A percentile compares a stretch with the other conserved stretches of the same genome.
These are phyloP conservation scores for Trichoderma harzianum DNA, from an alignment of 2,329 filamentous ascomycete species.

Conservation along the genomic window DNA sequence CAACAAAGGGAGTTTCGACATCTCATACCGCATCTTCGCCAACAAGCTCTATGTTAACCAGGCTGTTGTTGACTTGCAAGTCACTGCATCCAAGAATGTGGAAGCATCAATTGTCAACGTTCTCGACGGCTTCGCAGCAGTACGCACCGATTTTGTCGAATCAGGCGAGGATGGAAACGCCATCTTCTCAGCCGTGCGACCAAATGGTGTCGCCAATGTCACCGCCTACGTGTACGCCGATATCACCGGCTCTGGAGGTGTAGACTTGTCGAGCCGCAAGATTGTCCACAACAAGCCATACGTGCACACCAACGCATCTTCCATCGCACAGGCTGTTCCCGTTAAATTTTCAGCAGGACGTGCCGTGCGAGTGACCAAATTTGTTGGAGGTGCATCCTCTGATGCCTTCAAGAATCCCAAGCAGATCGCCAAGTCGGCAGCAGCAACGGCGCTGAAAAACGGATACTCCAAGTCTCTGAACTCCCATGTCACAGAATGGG, in stretches of 20 bases:
- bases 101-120: conserved; percentile 63
- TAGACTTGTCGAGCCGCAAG: conserved; percentile 35
- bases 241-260: conserved; percentile 37
- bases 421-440: conserved; percentile 52
- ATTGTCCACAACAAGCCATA: conserved; percentile 45
- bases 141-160: conserved; percentile 56
- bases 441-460: conserved; percentile 38
- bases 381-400: conserved; percentile 63
- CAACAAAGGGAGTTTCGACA: conserved; percentile 47
- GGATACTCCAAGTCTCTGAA: conserved; percentile 55
- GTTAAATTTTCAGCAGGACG: conserved; percentile 51
- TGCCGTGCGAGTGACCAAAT: conserved; percentile 60
- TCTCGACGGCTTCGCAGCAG: conserved; percentile 65
- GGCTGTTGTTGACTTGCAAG: conserved; percentile 48
- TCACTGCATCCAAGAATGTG: conserved; percentile 53
- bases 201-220: conserved; percentile 58
- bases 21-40: conserved; percentile 64
- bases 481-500: conserved; percentile 62
- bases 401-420: conserved; percentile 63
- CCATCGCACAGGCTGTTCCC: conserved; percentile 59
- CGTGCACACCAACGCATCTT: conserved; percentile 56
- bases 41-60: conserved; percentile 62
- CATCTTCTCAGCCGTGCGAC: conserved; percentile 64
- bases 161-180: conserved; percentile 52
- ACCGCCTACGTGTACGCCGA: conserved; percentile 53